These are phyloP conservation scores for Nannochloropsis oceanica DNA, from an alignment of 108 stramenopile genomes.

Conservation along the genomic window DNA sequence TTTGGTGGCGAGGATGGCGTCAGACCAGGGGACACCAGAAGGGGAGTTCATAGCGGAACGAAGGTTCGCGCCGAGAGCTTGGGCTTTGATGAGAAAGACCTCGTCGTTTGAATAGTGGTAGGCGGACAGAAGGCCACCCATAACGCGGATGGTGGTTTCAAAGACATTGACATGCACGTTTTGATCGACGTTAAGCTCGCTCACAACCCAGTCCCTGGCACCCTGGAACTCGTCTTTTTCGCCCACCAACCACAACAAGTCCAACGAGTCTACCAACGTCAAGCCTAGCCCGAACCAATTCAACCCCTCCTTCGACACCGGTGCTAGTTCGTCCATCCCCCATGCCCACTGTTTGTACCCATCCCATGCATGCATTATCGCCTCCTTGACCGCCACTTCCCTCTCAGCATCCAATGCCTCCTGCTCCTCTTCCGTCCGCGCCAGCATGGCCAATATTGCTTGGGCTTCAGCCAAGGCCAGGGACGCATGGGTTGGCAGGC, in stretches of 20 bases:
- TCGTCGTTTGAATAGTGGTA: constrained; percentile 53
- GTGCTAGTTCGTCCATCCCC: constrained; percentile 33
- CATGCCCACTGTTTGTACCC: constrained; percentile 34
- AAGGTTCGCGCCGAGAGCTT: constrained; percentile 38
- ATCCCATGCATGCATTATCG: constrained; percentile 12
- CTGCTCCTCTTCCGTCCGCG: background rate
- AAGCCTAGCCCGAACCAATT: constrained; percentile 52
- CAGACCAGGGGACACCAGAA: constrained; percentile 38
- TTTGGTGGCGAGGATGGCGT: constrained; percentile 26
- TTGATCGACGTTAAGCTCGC: constrained; percentile 39
- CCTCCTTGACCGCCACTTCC: background rate
- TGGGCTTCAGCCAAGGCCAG: background rate
- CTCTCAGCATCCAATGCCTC: background rate
- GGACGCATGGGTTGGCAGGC: background rate
- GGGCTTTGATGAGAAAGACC: constrained; percentile 38
- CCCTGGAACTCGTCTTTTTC: constrained; percentile 77
- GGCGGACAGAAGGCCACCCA: constrained; percentile 81
- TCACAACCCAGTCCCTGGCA: constrained; percentile 61
- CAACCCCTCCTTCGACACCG: constrained; percentile 1
- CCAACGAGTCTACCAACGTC: constrained; percentile 81
- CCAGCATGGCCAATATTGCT: background rate
- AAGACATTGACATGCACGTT: constrained; percentile 63
- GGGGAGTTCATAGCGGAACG: constrained; percentile 40
- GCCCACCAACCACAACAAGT: constrained; percentile 89
- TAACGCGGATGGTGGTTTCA: constrained; percentile 90